Conservation (phyloP, 2,329 filamentous ascomycete genomes). For the Aureobasidium sp. region DNA sequence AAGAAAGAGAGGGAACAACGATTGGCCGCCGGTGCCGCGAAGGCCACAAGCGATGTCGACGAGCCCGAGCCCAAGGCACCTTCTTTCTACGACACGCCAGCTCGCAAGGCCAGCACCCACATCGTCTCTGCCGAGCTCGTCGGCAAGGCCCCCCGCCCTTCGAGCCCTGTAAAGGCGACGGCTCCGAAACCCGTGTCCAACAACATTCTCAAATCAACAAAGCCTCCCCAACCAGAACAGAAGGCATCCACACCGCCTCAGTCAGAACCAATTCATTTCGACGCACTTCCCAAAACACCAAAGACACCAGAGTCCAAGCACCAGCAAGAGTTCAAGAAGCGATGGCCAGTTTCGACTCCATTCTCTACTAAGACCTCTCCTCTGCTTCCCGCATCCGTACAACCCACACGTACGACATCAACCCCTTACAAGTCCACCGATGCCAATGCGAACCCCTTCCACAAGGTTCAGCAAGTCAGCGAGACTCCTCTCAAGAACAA, state of each 20-base stretch:
- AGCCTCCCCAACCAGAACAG: background rate
- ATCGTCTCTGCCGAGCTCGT: slow-evolving; percentile 9
- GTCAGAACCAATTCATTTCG: background rate
- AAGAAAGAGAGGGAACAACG: slow-evolving; percentile 24
- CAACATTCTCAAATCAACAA: background rate
- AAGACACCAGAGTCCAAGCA: slow-evolving; percentile 7
- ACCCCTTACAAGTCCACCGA: background rate
- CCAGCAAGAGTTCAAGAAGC: slow-evolving; percentile 13
- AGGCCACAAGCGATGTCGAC: slow-evolving; percentile 26
- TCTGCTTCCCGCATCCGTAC: slow-evolving; percentile 17
- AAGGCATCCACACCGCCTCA: background rate
- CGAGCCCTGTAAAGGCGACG: background rate
- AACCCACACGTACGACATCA: slow-evolving; percentile 4
- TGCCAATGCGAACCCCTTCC: background rate
- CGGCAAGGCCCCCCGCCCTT: background rate
- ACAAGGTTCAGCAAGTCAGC: background rate
- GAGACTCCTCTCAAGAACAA: slow-evolving; percentile 15
- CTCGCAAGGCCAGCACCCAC: slow-evolving; percentile 30
- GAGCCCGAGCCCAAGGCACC: slow-evolving; percentile 28
- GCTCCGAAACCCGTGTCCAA: background rate
- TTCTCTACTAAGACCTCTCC: slow-evolving; percentile 9
- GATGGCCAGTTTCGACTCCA: slow-evolving; percentile 16
- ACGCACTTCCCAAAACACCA: background rate
- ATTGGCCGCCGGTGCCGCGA: slow-evolving; percentile 19
- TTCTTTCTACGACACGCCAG: slow-evolving; percentile 22